Percentiles rank a stretch among this genome's conserved stretches.
These are phyloP conservation scores for Rhodotorula graminis DNA, from an alignment of 768 basidiomycete species.

Conservation along the genomic window DNA sequence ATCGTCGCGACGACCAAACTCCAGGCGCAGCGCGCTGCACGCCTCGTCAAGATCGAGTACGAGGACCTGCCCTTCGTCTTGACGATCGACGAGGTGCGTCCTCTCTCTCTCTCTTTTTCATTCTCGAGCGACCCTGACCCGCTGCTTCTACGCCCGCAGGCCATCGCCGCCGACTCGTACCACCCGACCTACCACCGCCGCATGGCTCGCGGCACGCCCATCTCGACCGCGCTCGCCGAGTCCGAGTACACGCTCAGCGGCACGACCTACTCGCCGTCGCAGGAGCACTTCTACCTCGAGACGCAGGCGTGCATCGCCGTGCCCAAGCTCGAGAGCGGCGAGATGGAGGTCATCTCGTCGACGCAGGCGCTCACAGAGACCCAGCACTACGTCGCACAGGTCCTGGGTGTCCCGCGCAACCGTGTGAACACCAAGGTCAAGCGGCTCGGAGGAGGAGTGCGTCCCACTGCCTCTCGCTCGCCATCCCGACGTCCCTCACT, in stretches of 20 bases:
- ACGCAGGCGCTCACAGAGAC: conserved; percentile 40
- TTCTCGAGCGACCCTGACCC: background rate
- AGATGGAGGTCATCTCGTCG: conserved; percentile 40
- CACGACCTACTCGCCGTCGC: conserved; percentile 21
- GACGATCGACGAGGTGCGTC: conserved; percentile 41
- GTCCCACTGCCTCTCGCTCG: no score
- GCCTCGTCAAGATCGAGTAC: conserved; percentile 40
- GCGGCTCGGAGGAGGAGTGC: conserved; percentile 38
- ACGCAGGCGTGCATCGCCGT: conserved; percentile 38
- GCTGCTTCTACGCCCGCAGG: background rate
- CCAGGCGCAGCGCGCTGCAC: conserved; percentile 39
- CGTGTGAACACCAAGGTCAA: conserved; percentile 34
- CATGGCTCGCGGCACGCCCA: conserved; percentile 30
- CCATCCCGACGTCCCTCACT: no score
- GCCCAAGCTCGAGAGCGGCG: conserved; percentile 42
- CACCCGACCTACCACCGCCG: conserved; percentile 31
- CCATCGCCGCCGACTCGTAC: conserved; percentile 34
- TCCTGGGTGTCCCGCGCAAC: conserved; percentile 40
- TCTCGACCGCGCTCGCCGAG: conserved; percentile 33
- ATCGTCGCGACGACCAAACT: conserved; percentile 41
- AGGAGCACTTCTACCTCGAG: conserved; percentile 11
- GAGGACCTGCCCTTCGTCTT: conserved; percentile 41
- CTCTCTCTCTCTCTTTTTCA: background rate
- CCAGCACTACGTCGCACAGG: conserved; percentile 41
- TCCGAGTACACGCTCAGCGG: conserved; percentile 38